Percentiles rank a stretch among this genome's conserved stretches.
phyloP scores from a whole-genome alignment of 2,329 filamentous ascomycete species.

The Ophiostoma pallidulum region DNA sequence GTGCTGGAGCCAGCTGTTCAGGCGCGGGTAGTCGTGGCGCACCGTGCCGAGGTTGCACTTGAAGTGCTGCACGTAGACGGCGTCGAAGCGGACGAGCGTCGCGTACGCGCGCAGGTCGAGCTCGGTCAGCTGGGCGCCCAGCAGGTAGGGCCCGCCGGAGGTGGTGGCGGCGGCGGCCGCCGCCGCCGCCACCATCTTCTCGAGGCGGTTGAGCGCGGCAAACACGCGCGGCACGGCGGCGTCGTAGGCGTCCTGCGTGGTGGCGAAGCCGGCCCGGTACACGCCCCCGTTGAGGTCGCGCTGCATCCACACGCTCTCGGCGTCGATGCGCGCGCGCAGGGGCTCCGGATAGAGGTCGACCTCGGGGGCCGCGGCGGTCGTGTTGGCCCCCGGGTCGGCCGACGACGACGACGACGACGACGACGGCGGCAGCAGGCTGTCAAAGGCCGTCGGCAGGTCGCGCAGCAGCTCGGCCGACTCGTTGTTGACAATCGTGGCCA shows the following conservation, averaged over 20 bases:
- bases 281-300: conserved; percentile 49
- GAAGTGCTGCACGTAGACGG: conserved; percentile 56
- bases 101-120: conserved; percentile 49
- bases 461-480: conserved; percentile 50
- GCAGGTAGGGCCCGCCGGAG: conserved; percentile 41
- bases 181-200: conserved; percentile 31
- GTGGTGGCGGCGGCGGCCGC: no score
- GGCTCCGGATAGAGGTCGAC: conserved; percentile 45
- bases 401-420: no score
- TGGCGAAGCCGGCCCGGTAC: conserved; percentile 52
- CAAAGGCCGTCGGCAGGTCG: conserved; percentile 48
- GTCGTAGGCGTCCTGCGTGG: conserved; percentile 45
- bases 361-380: no score
- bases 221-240: conserved; percentile 45
- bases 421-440: conserved; percentile 37
- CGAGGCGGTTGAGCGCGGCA: conserved; percentile 48
- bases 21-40: conserved; percentile 48
- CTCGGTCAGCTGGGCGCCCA: conserved; percentile 47
- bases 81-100: conserved; percentile 50
- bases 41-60: conserved; percentile 56
- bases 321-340: conserved; percentile 41
- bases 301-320: conserved; percentile 43
- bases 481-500: conserved; percentile 48
- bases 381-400: no score
- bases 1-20: conserved; percentile 51